Base-by-base conservation (phyloP, 2,329 filamentous ascomycete genomes). In the Diaporthe amygdali region DNA sequence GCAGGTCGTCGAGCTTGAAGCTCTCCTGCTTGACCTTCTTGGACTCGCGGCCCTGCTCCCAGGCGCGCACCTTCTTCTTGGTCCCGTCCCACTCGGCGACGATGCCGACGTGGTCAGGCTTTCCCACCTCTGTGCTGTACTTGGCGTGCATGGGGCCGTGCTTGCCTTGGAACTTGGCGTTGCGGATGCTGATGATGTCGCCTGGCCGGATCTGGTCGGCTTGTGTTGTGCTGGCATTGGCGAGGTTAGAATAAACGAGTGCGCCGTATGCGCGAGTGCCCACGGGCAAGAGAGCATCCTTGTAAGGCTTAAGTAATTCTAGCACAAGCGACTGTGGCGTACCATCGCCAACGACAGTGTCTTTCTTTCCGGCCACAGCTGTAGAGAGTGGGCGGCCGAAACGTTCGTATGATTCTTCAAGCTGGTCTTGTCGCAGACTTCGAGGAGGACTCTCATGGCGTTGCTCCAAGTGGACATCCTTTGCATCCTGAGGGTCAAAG, bases 11-110 rank as follows among this genome's bases (percentile, higher is more conserved):
- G 73, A 99, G 88, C 84, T 95, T 94, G 84, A 96, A 98, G 83
- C 95, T 97, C 86, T 98, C 96, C 73, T 94, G 85, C 85, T 97
- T 96, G 68, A 97, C 92, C 86, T 98, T 98, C 82, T 93, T 96
- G 80, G 91, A 95, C 84, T 98, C 96, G 17, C 96, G 87, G 0
- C 96, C 96, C 80, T 99, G 96, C 81, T 98, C 96, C 94, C 94
- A 98, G 2, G 92, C 95, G 34, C 95, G 86, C 32, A 99, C 92
- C 87, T 98, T 98, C 88, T 97, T 97, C 89, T 98, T 97, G 49
- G 94, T 97, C 3, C 96, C 96, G 81, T 99, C 96, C 96, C 96
- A 99, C 81, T 99, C 96, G 12, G 94, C 90, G 5, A 99, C 96
- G 2, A 99, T 85, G 2, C 90, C 96, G 0, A 98, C 96, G 78